These are phyloP conservation scores for Phytophthora capsici DNA, from an alignment of 352 stramenopile species.

Conservation along the genomic window DNA sequence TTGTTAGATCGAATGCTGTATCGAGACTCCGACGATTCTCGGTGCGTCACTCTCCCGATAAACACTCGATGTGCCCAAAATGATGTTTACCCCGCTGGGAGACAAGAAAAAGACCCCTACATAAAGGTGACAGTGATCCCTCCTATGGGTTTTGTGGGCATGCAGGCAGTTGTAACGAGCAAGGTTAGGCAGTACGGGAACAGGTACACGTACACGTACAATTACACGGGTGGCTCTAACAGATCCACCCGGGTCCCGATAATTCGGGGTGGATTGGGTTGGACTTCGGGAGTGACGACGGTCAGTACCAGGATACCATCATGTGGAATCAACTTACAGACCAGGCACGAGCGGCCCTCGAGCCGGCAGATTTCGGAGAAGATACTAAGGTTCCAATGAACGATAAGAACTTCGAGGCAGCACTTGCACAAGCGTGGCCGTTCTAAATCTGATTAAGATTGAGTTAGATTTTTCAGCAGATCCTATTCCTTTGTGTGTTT, in stretches of 20 bases:
- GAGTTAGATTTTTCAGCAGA: too few species aligned
- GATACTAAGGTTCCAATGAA: background rate
- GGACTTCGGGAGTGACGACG: background rate
- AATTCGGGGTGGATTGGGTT: background rate
- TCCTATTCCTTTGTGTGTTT: too few species aligned
- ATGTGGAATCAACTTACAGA: conserved; percentile 6
- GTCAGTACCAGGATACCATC: conserved; percentile 2
- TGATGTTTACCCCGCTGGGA: background rate
- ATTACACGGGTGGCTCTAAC: too few species aligned
- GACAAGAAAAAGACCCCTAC: background rate
- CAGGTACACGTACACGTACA: background rate
- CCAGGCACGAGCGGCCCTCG: background rate
- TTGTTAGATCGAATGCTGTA: too few species aligned
- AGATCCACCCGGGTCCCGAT: background rate
- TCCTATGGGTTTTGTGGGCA: background rate
- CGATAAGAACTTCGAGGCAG: background rate
- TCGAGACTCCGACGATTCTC: background rate
- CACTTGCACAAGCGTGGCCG: background rate
- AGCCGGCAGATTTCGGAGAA: background rate
- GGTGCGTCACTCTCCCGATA: background rate
- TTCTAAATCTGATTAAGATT: too few species aligned
- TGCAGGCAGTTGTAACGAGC: background rate
- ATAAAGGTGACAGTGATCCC: background rate
- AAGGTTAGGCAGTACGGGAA: background rate
- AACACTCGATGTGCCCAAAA: background rate